A percentile compares a stretch with the other conserved stretches of the same genome.
Conservation (phyloP, 148 eudicot species). For the Tetragonia tetragonoides region DNA sequence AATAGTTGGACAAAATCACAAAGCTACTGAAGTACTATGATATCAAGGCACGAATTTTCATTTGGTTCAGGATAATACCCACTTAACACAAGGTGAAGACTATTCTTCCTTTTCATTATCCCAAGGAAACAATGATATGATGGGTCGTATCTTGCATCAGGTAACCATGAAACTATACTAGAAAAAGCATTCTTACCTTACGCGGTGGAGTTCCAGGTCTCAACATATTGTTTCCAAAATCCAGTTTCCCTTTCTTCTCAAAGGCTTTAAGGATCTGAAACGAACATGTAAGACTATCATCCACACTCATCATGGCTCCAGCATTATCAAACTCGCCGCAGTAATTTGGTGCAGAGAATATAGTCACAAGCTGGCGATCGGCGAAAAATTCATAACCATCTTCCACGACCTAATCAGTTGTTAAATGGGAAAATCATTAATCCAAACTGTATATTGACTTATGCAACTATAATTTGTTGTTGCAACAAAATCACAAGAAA, state of each 20-base stretch:
- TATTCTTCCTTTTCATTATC: background rate
- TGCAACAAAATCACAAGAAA: background rate
- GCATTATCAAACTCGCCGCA: conserved; percentile 82
- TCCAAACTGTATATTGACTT: background rate
- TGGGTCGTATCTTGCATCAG: background rate
- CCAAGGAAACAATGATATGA: background rate
- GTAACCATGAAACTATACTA: background rate
- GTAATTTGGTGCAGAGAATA: conserved; percentile 80
- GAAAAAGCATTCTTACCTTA: conserved; percentile 41
- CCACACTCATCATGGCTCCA: conserved; percentile 87
- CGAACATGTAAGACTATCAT: conserved; percentile 71
- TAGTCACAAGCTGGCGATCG: conserved; percentile 65
- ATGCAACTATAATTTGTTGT: background rate
- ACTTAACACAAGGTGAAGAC: background rate
- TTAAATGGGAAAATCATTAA: background rate
- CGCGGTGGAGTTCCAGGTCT: conserved; percentile 79
- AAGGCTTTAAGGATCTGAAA: conserved; percentile 70
- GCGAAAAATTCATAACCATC: conserved; percentile 83
- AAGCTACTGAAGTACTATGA: background rate
- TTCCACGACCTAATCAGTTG: conserved; percentile 58
- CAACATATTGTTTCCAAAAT: conserved; percentile 47
- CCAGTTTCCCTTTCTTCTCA: conserved; percentile 63
- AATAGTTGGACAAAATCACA: background rate
- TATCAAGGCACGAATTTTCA: background rate
- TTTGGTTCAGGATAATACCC: background rate